Conservation (phyloP, 768 basidiomycete species). For the Lactarius trivialis region DNA sequence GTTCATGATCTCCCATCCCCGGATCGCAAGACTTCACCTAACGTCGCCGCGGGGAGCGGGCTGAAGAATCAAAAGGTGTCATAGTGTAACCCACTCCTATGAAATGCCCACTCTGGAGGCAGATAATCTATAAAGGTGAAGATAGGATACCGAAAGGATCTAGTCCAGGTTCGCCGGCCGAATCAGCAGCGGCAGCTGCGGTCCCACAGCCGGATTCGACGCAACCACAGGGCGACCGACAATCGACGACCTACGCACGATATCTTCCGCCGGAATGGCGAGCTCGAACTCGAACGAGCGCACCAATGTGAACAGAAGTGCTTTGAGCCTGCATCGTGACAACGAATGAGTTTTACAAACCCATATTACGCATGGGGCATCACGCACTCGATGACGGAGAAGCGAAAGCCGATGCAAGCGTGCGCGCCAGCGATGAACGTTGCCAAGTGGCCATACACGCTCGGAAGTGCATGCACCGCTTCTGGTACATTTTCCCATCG, state of each 20-base stretch:
- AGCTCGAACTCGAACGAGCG: slow-evolving; percentile 25
- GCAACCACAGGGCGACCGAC: slow-evolving; percentile 19
- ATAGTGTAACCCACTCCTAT: neutral
- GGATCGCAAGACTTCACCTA: too few species aligned
- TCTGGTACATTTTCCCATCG: slow-evolving; percentile 21
- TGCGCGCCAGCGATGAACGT: slow-evolving; percentile 30
- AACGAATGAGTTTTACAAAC: neutral
- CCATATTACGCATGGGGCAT: neutral
- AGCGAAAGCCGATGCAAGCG: slow-evolving; percentile 30
- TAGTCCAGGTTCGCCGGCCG: slow-evolving; percentile 8
- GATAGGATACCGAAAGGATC: neutral
- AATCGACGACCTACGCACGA: slow-evolving; percentile 9
- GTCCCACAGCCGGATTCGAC: slow-evolving; percentile 13
- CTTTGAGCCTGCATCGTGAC: slow-evolving; percentile 23
- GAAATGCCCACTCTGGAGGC: neutral
- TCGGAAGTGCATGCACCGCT: slow-evolving; percentile 12
- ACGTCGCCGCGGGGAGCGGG: too few species aligned
- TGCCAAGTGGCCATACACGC: slow-evolving; percentile 22
- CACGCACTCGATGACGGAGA: slow-evolving; percentile 26
- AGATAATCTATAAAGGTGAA: neutral
- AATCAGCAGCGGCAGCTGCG: slow-evolving; percentile 20
- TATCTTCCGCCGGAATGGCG: slow-evolving; percentile 19
- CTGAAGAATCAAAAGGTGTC: too few species aligned
- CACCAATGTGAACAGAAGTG: slow-evolving; percentile 25
- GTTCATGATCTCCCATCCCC: too few species aligned